Percentiles rank a stretch among this genome's conserved stretches.
Evolutionary conservation across 257 asterid species (phyloP).

Genomic region (Forsythia viridissima): DNA sequence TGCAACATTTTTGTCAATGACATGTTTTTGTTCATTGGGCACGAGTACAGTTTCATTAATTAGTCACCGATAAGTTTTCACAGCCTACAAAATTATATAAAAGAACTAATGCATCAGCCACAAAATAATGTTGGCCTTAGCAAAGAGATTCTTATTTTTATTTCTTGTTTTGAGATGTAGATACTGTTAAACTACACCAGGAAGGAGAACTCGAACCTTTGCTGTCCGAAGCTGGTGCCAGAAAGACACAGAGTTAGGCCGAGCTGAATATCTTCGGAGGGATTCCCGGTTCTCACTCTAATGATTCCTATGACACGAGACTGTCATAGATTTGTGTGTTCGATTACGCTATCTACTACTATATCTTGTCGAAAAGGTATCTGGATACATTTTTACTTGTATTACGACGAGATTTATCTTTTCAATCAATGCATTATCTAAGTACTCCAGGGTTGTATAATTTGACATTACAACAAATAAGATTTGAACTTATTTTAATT

Average conservation of each 20-base stretch:
- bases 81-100: neutral
- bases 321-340: neutral
- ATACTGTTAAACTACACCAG: slow-evolving; percentile 58
- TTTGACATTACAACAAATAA: too few species aligned
- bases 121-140: neutral
- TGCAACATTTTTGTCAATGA: too few species aligned
- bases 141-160: neutral
- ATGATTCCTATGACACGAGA: neutral
- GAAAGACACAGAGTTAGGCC: slow-evolving; percentile 35
- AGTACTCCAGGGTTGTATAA: too few species aligned
- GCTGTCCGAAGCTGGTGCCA: slow-evolving; percentile 58
- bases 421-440: neutral
- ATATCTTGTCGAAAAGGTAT: neutral
- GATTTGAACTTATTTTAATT: too few species aligned
- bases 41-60: too few species aligned
- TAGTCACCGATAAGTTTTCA: neutral
- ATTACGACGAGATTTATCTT: neutral
- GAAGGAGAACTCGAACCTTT: slow-evolving; percentile 66
- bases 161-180: slow-evolving; percentile 39
- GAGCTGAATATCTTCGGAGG: neutral
- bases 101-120: too few species aligned
- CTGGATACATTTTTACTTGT: neutral
- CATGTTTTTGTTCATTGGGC: too few species aligned
- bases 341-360: too few species aligned
- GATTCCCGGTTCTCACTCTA: neutral